These are phyloP conservation scores for Acephala macrosclerotiorum DNA, from an alignment of 2,329 filamentous ascomycete genomes.

Conservation along the genomic window DNA sequence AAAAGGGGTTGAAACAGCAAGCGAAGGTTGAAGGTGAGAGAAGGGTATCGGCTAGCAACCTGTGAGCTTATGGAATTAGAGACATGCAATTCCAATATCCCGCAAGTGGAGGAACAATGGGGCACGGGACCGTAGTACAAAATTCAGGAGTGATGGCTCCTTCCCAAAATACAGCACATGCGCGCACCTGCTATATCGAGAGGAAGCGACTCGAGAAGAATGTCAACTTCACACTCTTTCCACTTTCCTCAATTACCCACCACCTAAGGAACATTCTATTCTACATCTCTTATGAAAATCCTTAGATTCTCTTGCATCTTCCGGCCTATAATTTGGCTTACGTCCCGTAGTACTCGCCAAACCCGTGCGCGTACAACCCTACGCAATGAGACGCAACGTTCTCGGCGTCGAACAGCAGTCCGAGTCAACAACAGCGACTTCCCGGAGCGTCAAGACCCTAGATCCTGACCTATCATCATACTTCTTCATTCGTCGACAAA, in stretches of 20 bases:
- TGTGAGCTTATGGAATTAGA: background rate
- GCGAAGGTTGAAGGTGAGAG: background rate
- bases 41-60: background rate
- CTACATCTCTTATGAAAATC: constrained; percentile 26
- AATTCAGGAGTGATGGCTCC: background rate
- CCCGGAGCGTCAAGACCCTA: background rate
- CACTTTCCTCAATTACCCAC: background rate
- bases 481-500: constrained; percentile 18
- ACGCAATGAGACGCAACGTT: constrained; percentile 20
- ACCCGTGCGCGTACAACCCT: background rate
- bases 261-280: background rate
- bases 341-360: constrained; percentile 17
- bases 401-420: background rate
- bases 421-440: background rate
- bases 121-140: too few relatives aligned
- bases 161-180: background rate
- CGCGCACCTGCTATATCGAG: background rate
- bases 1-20: background rate
- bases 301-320: constrained; percentile 26
- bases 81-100: background rate
- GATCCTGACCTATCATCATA: constrained; percentile 20
- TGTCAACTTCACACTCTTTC: background rate
- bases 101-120: too few relatives aligned
- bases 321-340: constrained; percentile 23
- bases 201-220: background rate